phyloP scores from a whole-genome alignment of 768 basidiomycete species.

The Trametes cingulata region DNA sequence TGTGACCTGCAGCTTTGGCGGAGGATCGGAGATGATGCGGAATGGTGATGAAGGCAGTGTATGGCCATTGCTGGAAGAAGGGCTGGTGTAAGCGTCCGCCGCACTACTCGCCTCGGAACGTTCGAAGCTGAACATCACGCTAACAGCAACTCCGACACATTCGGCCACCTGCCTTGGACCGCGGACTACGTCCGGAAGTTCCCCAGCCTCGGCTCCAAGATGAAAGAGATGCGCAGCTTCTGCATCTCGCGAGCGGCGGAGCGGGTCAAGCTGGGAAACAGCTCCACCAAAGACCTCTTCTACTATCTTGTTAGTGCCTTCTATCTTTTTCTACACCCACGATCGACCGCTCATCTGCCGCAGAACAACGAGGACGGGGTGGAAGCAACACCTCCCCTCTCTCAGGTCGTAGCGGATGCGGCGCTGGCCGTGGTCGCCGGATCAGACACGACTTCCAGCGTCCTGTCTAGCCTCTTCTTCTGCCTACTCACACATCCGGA shows the following conservation, averaged over 20 bases:
- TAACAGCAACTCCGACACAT: constrained; percentile 17
- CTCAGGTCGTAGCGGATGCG: constrained; percentile 38
- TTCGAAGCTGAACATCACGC: constrained; percentile 14
- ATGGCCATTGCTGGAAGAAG: constrained; percentile 32
- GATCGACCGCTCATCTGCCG: not conserved
- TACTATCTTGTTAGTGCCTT: constrained; percentile 42
- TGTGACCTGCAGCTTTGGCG: constrained; percentile 35
- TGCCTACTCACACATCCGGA: constrained; percentile 42
- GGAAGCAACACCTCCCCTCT: constrained; percentile 30
- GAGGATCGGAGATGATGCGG: constrained; percentile 40
- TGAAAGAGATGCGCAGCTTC: constrained; percentile 23
- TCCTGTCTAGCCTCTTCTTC: constrained; percentile 41
- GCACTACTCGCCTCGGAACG: not conserved
- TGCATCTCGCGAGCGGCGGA: constrained; percentile 19
- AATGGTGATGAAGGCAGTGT: constrained; percentile 37
- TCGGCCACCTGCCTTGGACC: constrained; percentile 27
- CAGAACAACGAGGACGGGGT: constrained; percentile 33
- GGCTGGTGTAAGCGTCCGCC: constrained; percentile 30
- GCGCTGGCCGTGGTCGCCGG: constrained; percentile 46
- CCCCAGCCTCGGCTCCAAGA: constrained; percentile 18
- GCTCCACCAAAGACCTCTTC: constrained; percentile 36
- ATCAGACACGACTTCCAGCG: constrained; percentile 48
- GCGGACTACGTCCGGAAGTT: constrained; percentile 27
- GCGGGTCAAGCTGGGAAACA: constrained; percentile 25
- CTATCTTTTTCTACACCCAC: not conserved